These are phyloP conservation scores for Eucalyptus urophylla DNA, from an alignment of 345 rosid genomes.

Conservation along the genomic window DNA sequence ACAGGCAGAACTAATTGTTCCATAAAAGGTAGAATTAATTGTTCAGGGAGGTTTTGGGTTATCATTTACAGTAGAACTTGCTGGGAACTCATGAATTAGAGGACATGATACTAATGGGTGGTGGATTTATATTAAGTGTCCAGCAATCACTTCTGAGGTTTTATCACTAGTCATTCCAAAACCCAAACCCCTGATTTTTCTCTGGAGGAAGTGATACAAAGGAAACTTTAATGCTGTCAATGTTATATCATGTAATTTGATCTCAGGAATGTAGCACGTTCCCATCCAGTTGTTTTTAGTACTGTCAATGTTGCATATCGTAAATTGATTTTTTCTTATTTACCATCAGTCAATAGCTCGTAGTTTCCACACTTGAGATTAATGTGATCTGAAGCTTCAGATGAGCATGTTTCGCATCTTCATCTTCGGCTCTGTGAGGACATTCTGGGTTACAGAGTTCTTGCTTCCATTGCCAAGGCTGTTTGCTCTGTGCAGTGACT, in stretches of 20 bases:
- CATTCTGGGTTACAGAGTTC: neutral
- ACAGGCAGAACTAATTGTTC: conserved; percentile 48
- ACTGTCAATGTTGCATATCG: neutral
- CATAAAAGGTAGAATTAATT: neutral
- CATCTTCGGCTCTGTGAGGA: neutral
- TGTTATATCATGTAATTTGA: neutral
- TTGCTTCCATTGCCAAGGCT: neutral
- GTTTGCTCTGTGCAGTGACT: neutral
- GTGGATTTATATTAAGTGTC: neutral
- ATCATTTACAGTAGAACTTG: neutral
- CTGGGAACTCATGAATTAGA: neutral
- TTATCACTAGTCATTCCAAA: neutral
- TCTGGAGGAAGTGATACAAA: neutral
- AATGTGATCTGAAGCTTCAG: neutral
- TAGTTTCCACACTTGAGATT: neutral
- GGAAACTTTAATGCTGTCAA: neutral
- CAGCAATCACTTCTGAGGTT: neutral
- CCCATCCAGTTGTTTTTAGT: neutral
- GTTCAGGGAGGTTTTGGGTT: neutral
- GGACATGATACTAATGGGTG: neutral
- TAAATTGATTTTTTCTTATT: neutral
- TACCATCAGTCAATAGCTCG: neutral
- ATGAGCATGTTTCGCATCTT: neutral
- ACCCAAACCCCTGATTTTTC: neutral
- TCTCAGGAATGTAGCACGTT: neutral